A percentile compares a stretch with the other conserved stretches of the same genome.
These are phyloP conservation scores for Sugiyamaella marilandica DNA, from an alignment of 805 yeast genomes.

Conservation along the genomic window DNA sequence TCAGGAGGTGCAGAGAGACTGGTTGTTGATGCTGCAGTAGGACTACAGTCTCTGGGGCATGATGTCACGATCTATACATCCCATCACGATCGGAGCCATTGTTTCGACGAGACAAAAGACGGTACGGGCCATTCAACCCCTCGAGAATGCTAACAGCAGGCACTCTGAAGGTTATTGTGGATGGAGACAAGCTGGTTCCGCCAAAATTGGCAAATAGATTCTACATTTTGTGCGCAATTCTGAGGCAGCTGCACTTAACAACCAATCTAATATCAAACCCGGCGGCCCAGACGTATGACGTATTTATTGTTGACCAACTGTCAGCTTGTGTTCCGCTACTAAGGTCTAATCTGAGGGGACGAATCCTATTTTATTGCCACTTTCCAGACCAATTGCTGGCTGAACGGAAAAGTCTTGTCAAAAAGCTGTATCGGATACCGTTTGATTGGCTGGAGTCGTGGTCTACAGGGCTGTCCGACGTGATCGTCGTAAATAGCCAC, in stretches of 20 bases:
- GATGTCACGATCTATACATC: constrained; percentile 73
- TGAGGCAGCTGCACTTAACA: constrained; percentile 73
- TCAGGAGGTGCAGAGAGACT: constrained; percentile 87
- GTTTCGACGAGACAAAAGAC: constrained; percentile 81
- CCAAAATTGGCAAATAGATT: constrained; percentile 60
- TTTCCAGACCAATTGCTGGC: constrained; percentile 88
- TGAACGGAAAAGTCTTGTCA: constrained; percentile 47
- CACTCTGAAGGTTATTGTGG: constrained; percentile 56
- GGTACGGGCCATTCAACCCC: constrained; percentile 27
- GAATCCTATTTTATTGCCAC: constrained; percentile 85
- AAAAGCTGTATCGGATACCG: constrained; percentile 67
- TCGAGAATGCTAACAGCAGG: constrained; percentile 16
- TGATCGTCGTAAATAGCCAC: constrained; percentile 78
- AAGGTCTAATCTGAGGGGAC: constrained; percentile 36
- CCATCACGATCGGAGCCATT: constrained; percentile 80
- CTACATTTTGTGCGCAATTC: constrained; percentile 73
- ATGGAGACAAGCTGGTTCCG: constrained; percentile 79
- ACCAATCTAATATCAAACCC: constrained; percentile 41
- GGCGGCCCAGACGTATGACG: constrained; percentile 52
- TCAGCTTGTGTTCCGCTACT: constrained; percentile 78
- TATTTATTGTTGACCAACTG: constrained; percentile 81
- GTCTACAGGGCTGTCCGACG: constrained; percentile 71
- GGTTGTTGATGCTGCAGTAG: constrained; percentile 93
- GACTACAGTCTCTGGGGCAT: constrained; percentile 64
- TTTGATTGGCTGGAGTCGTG: constrained; percentile 82